These are phyloP conservation scores for Komagataella populi DNA, from an alignment of 805 yeast species.

Conservation along the genomic window DNA sequence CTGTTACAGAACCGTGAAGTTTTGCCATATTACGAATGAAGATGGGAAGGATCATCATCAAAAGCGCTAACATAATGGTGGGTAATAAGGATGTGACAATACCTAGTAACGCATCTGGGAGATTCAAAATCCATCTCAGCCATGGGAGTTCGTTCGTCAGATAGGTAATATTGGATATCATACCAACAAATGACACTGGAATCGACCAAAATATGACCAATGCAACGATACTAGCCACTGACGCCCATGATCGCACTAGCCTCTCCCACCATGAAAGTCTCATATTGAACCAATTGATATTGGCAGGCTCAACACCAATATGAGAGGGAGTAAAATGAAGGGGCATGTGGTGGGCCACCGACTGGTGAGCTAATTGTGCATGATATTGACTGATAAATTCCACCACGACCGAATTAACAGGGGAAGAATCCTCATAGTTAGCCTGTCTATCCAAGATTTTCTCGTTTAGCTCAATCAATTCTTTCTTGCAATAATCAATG, in stretches of 20 bases:
- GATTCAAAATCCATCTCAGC: slow-evolving; percentile 39
- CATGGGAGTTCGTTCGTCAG: slow-evolving; percentile 43
- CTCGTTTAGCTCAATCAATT: slow-evolving; percentile 39
- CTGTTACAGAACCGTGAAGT: slow-evolving; percentile 41
- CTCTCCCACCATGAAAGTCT: slow-evolving; percentile 76
- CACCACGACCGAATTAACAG: slow-evolving; percentile 72
- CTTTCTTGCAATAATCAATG: slow-evolving; percentile 40
- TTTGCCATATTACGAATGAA: slow-evolving; percentile 52
- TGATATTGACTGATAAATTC: slow-evolving; percentile 66
- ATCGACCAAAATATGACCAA: slow-evolving; percentile 57
- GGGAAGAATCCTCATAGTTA: slow-evolving; percentile 28
- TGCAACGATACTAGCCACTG: slow-evolving; percentile 39
- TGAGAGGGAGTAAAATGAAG: slow-evolving; percentile 45
- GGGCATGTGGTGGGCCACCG: slow-evolving; percentile 52
- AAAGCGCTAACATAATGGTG: slow-evolving; percentile 46
- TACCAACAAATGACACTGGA: slow-evolving; percentile 71
- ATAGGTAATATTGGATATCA: slow-evolving; percentile 52
- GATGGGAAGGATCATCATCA: slow-evolving; percentile 56
- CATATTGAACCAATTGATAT: slow-evolving; percentile 60
- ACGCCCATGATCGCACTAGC: slow-evolving; percentile 35
- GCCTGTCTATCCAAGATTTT: slow-evolving; percentile 45
- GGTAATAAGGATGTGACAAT: slow-evolving; percentile 58
- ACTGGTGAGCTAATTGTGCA: slow-evolving; percentile 63
- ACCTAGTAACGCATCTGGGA: slow-evolving; percentile 45
- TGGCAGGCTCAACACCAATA: slow-evolving; percentile 50